Evolutionary conservation across 805 yeast species (phyloP).

Genomic region (Ogataea polymorpha): DNA sequence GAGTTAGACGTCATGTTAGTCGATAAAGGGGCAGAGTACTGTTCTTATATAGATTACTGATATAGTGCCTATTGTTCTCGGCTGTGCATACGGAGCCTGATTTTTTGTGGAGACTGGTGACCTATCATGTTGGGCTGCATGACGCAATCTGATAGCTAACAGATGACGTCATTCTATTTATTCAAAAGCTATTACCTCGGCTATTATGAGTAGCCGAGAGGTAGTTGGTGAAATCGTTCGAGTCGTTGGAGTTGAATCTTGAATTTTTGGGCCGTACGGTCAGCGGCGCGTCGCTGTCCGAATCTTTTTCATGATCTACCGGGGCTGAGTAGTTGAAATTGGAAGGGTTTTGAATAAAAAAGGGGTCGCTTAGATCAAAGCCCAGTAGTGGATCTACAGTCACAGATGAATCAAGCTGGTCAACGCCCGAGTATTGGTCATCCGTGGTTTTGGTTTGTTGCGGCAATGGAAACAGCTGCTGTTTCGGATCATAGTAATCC

Average conservation of each 20-base stretch:
- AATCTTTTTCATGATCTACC: conserved; percentile 1
- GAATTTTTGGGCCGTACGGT: conserved; percentile 14
- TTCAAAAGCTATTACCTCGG: conserved; percentile 12
- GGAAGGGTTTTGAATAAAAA: conserved; percentile 49
- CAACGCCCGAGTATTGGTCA: conserved; percentile 2
- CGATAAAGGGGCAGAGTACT: too few relatives aligned
- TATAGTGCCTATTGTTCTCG: not conserved
- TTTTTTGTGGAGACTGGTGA: too few relatives aligned
- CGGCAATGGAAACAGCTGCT: conserved; percentile 22
- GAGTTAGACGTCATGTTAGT: not conserved
- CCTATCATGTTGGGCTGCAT: not conserved
- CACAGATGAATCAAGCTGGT: conserved; percentile 9
- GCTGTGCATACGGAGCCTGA: not conserved
- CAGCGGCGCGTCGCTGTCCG: not conserved
- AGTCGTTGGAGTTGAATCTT: conserved; percentile 21
- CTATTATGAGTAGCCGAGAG: conserved; percentile 10
- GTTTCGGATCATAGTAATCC: conserved; percentile 23
- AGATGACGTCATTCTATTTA: not conserved
- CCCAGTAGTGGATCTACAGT: conserved; percentile 39
- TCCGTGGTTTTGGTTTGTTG: conserved; percentile 12
- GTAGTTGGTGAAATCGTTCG: conserved; percentile 17
- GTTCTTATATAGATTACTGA: not conserved
- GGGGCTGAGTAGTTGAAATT: conserved; percentile 36
- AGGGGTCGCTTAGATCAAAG: conserved; percentile 45
- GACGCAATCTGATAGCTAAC: not conserved